Conservation (phyloP, 202 grass and related monocot genomes). For the Sporobolus alterniflorus region DNA sequence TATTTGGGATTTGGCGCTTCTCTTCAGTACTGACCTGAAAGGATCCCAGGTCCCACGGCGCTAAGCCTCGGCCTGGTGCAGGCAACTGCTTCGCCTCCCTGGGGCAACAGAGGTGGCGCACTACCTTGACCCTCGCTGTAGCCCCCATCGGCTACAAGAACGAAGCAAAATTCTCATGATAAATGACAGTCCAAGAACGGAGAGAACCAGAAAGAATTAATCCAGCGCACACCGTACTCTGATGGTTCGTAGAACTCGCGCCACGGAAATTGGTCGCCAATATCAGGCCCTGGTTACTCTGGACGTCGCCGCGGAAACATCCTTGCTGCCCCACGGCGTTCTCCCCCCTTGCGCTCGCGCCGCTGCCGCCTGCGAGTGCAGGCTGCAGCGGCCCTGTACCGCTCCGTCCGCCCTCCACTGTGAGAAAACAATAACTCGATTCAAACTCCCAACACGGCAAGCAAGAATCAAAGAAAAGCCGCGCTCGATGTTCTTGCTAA, state of each 20-base stretch:
- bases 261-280: neutral
- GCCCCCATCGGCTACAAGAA: neutral
- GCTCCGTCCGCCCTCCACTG: neutral
- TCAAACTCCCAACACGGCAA: neutral
- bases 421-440: neutral
- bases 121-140: neutral
- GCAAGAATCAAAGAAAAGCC: neutral
- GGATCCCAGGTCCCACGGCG: neutral
- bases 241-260: neutral
- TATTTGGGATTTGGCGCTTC: neutral
- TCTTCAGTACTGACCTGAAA: neutral
- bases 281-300: neutral
- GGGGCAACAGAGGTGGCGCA: neutral
- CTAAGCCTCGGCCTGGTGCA: accelerated
- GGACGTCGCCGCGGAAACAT: too few species aligned
- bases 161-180: neutral
- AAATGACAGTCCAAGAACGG: neutral
- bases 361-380: too few species aligned
- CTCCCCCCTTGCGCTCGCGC: too few species aligned
- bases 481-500: neutral
- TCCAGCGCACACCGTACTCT: too few species aligned
- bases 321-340: neutral
- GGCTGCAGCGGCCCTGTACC: too few species aligned
- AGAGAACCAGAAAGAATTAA: neutral
- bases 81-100: neutral